phyloP scores from a whole-genome alignment of 306 rosid genomes.

The Cicer chorassanicum region DNA sequence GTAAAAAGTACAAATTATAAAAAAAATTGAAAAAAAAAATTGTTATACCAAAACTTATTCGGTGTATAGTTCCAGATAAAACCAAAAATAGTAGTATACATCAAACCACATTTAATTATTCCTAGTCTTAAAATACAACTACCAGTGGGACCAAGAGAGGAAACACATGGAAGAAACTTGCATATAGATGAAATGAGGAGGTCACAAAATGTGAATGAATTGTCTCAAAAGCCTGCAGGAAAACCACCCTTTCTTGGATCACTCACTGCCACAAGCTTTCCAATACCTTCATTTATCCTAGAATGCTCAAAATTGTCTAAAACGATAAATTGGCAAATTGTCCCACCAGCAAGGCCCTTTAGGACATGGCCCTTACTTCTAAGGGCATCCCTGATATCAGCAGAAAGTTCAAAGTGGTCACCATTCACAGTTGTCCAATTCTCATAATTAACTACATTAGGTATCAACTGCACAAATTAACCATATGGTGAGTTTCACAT shows the following conservation, averaged over 20 bases:
- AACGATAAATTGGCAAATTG: slow-evolving; percentile 70
- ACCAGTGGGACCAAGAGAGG: background rate
- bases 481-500: slow-evolving; percentile 12
- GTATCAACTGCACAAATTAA: slow-evolving; percentile 64
- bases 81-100: background rate
- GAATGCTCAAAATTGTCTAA: slow-evolving; percentile 25
- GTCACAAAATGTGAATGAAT: background rate
- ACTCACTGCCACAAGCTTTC: slow-evolving; percentile 78
- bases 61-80: no score
- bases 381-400: slow-evolving; percentile 61
- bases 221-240: slow-evolving; percentile 72
- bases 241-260: slow-evolving; percentile 93
- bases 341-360: slow-evolving; percentile 61
- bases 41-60: no score
- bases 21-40: no score
- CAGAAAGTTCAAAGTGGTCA: slow-evolving; percentile 70
- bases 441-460: slow-evolving; percentile 70
- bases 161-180: no score
- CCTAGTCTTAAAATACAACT: background rate
- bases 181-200: background rate
- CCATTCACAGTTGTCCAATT: slow-evolving; percentile 79
- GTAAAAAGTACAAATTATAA: no score
- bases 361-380: slow-evolving; percentile 76
- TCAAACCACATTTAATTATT: background rate
- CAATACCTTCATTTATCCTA: slow-evolving; percentile 35